A percentile compares a stretch with the other conserved stretches of the same genome.
Conservation (phyloP, 2,329 filamentous ascomycete genomes). For the Aspergillus ustus region DNA sequence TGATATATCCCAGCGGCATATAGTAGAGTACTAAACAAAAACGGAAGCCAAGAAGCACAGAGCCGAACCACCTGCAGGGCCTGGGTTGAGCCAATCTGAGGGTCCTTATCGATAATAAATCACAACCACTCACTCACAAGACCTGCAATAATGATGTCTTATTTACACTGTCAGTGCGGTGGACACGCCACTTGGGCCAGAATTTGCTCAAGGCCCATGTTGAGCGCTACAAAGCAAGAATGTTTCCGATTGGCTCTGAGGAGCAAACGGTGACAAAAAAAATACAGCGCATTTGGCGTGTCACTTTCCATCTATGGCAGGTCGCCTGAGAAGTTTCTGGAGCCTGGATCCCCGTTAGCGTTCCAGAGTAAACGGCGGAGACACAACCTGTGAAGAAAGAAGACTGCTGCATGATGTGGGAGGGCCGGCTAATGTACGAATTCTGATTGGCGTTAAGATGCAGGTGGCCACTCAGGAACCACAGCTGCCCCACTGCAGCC, state of each 20-base stretch:
- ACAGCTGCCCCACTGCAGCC: neutral
- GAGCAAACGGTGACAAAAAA: slow-evolving; percentile 2
- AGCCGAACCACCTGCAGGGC: neutral
- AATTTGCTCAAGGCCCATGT: slow-evolving; percentile 1
- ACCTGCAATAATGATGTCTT: slow-evolving; percentile 7
- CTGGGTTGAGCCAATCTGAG: slow-evolving; percentile 3
- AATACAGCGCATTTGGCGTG: slow-evolving; percentile 13
- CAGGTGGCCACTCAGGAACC: neutral
- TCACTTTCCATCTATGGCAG: slow-evolving; percentile 26
- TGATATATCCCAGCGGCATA: neutral
- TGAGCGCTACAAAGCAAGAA: neutral
- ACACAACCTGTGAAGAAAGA: neutral
- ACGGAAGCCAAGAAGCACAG: slow-evolving; percentile 27
- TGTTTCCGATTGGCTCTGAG: slow-evolving; percentile 6
- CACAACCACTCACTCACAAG: neutral
- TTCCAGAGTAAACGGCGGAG: slow-evolving; percentile 4
- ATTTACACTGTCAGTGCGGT: neutral
- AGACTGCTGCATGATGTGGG: neutral
- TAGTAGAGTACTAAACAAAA: slow-evolving; percentile 23
- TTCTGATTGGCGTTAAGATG: slow-evolving; percentile 4
- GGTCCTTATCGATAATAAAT: slow-evolving; percentile 5
- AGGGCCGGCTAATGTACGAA: neutral
- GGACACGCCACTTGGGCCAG: slow-evolving; percentile 15
- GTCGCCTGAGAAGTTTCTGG: slow-evolving; percentile 19
- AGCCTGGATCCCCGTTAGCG: slow-evolving; percentile 12